Conservation (phyloP, 2,329 filamentous ascomycete species). For the Oidium heveae region DNA sequence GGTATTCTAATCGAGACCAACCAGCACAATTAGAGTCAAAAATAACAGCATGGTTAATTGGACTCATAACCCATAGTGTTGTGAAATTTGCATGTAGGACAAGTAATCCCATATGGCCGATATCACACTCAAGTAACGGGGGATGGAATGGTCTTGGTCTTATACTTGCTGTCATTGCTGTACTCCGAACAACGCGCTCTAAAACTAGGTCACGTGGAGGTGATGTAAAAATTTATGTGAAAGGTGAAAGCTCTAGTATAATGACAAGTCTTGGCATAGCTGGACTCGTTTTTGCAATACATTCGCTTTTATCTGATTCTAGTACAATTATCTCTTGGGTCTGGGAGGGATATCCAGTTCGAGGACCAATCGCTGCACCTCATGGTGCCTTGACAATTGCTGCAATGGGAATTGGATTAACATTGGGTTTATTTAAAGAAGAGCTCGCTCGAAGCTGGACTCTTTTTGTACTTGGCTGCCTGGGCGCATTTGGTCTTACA, state of each 20-base stretch:
- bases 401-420: slow-evolving; percentile 61
- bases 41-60: slow-evolving; percentile 56
- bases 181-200: slow-evolving; percentile 48
- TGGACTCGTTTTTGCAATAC: slow-evolving; percentile 68
- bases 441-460: slow-evolving; percentile 52
- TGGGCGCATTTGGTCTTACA: slow-evolving; percentile 59
- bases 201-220: slow-evolving; percentile 21
- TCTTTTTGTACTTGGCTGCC: slow-evolving; percentile 49
- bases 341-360: slow-evolving; percentile 86
- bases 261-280: slow-evolving; percentile 57
- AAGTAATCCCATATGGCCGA: slow-evolving; percentile 93
- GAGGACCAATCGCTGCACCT: slow-evolving; percentile 68
- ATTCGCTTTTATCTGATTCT: slow-evolving; percentile 82
- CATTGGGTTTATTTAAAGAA: slow-evolving; percentile 51
- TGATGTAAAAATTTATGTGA: slow-evolving; percentile 20
- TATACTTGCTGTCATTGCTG: slow-evolving; percentile 47
- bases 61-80: slow-evolving; percentile 62
- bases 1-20: slow-evolving; percentile 54
- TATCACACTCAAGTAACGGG: slow-evolving; percentile 71
- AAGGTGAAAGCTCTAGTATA: slow-evolving; percentile 38
- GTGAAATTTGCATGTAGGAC: slow-evolving; percentile 84
- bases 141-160: slow-evolving; percentile 79
- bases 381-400: slow-evolving; percentile 71
- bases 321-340: slow-evolving; percentile 98
- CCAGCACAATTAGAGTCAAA: slow-evolving; percentile 55